Base-by-base conservation (phyloP, 2,329 filamentous ascomycete species). In the Diaporthe caulivora region DNA sequence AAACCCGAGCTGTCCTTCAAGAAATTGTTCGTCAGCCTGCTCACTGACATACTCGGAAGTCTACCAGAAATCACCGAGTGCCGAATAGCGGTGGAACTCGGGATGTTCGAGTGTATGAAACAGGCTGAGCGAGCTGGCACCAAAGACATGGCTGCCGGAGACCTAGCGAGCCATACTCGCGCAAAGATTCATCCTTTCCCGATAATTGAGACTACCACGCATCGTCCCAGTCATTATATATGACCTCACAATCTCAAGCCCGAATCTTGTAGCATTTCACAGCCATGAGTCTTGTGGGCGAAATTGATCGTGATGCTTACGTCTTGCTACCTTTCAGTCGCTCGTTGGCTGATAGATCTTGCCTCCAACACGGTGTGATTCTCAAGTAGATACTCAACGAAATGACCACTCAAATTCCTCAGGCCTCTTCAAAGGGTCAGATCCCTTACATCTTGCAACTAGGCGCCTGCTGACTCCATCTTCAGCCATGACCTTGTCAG, bases 191-290 rank as follows among this genome's bases (percentile, higher is more conserved):
- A 83, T 65, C 53, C 74, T 7, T 34, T 75, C 18, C 73, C 83
- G 15, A 75, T 77, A 3, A 10, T 74, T 60, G 13, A 54, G 26
- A 42, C n/a, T 18, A 31, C 9, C 24, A 31, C 3, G 5, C 11
- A 26, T n/a, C 6, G 7, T 26, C 9, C 24, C 21, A 0, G 34
- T 34, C 6, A 24, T 44, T 5, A 8, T 24, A 37, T 47, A 4
- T 10, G 8, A 10, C 15, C 26, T 21, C 24, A 13, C 15, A 40
- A 29, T 42, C 29, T 5, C 21, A 26, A 70, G 68, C 68, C 76
- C 80, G 83, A 18, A 79, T 81, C 9, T 76, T 80, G n/a, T 81
- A 80, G 67, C 83, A 84, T 60, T 79, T 84, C 1, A 80, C 81
- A 7, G 81, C 83, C 2, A 85, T 83, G 80, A 79, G 84, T 58